Base-by-base conservation (phyloP, 1,139 yeast genomes). In the Geotrichum cucujoidarum region DNA sequence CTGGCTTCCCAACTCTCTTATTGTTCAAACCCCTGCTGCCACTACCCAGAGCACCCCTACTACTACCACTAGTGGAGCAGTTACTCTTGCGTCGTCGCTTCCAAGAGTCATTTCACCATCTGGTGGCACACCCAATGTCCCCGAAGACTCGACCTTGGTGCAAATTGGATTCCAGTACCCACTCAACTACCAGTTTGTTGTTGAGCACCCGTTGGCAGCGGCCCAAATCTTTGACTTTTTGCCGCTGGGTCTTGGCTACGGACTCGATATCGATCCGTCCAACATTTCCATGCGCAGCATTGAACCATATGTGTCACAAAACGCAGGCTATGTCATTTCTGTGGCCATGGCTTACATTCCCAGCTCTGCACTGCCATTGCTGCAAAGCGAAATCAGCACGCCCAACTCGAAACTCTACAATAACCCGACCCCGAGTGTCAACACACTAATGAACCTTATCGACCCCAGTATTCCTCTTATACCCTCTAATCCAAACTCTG, bases 191-290 rank as follows among this genome's bases (percentile, higher is more conserved):
- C 68, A 66, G 30, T 70, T 69, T 56, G 67, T 71, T 30, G 73
- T 66, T 7, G 54, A 57, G 31, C 61, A 69, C 54, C 70, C 74
- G 11, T 54, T 70, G 21, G 61, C 74, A 2, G 73, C 69, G 5
- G 73, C 75, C 10, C 75, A 71, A 58, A 66, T 71, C 46, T 70
- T 71, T 55, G 61, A 66, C 39, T 69, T 67, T 55, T 57, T 71
- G 46, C 74, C 75, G 6, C 53, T 54, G 35, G 75, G 74, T 20
- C 48, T 71, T 16, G 64, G 69, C 3, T 58, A 62, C 43, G 73
- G 72, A 7, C 55, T 70, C 38, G 58, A 55, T 18, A 51, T 62
- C 21, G 59, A 58, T 39, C 42, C 52, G 8, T 49, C 57, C 44
- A 55, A 61, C 35, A 58, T 67, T 25, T 54, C 61, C 16, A 62